Evolutionary conservation across 805 yeast species (phyloP).

Genomic region (Kuraishia floccosa): DNA sequence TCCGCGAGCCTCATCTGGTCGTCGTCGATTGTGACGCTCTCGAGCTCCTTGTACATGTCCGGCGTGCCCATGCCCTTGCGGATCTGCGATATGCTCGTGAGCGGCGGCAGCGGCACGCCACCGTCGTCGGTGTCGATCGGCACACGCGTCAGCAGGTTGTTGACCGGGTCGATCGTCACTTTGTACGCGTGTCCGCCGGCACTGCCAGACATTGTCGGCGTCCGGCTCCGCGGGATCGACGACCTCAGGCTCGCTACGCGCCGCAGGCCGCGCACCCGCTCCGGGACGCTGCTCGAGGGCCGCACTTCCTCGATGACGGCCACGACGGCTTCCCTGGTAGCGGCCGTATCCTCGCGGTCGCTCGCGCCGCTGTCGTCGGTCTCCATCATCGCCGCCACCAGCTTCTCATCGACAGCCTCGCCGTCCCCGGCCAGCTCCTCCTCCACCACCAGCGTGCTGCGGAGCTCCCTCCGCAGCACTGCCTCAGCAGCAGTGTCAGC

Average conservation of each 20-base stretch:
- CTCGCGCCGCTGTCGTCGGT: background rate
- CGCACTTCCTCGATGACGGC: background rate
- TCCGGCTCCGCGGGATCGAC: slow-evolving; percentile 8
- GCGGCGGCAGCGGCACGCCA: too few relatives aligned
- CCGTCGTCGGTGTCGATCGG: too few relatives aligned
- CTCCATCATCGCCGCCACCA: background rate
- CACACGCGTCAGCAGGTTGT: background rate
- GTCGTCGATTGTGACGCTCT: slow-evolving; percentile 34
- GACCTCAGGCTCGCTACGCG: slow-evolving; percentile 6
- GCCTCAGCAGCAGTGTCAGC: background rate
- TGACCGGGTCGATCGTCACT: background rate
- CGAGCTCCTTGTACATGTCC: slow-evolving; percentile 26
- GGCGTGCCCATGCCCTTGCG: slow-evolving; percentile 3
- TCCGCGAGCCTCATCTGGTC: slow-evolving; percentile 54
- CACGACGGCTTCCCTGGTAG: background rate
- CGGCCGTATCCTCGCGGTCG: background rate
- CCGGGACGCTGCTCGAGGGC: background rate
- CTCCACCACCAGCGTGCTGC: too few relatives aligned
- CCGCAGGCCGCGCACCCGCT: slow-evolving; percentile 1
- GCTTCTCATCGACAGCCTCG: background rate
- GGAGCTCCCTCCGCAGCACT: background rate
- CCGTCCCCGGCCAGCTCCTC: slow-evolving; percentile 5
- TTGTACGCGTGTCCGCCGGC: slow-evolving; percentile 1
- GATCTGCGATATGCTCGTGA: background rate
- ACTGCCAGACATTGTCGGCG: slow-evolving; percentile 7